Evolutionary conservation across 352 stramenopile genomes (phyloP).

Genomic region (Blastocystis sp.): DNA sequence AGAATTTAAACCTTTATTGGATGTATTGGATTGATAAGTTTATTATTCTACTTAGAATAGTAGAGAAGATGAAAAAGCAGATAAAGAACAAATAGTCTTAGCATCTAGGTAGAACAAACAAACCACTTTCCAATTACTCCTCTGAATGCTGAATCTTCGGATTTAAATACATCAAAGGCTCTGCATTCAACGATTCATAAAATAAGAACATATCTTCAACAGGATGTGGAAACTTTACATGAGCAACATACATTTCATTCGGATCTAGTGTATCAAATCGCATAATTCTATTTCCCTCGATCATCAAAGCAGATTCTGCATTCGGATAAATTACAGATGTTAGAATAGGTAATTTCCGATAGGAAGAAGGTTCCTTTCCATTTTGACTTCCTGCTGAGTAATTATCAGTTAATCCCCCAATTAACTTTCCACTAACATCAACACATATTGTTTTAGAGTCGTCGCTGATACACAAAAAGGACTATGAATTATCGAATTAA

Average conservation of each 20-base stretch:
- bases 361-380: background rate
- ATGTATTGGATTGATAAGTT: too few relatives aligned
- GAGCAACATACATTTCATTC: background rate
- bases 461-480: background rate
- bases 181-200: slow-evolving; percentile 31
- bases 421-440: background rate
- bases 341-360: slow-evolving; percentile 1
- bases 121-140: too few relatives aligned
- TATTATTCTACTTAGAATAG: too few relatives aligned
- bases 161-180: slow-evolving; percentile 42
- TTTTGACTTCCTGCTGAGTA: background rate
- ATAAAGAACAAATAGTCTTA: too few relatives aligned
- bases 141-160: background rate
- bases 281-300: slow-evolving; percentile 40
- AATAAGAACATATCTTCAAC: slow-evolving; percentile 65
- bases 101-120: too few relatives aligned
- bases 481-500: background rate
- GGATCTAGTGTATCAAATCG: slow-evolving; percentile 40
- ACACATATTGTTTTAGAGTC: background rate
- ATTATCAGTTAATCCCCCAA: slow-evolving; percentile 17
- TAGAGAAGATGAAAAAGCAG: too few relatives aligned
- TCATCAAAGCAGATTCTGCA: slow-evolving; percentile 14
- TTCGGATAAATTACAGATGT: slow-evolving; percentile 21
- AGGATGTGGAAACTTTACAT: slow-evolving; percentile 45
- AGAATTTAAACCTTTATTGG: too few relatives aligned